Evolutionary conservation across 2,329 filamentous ascomycete genomes (phyloP), one percentile per base, ranked within the genome.

Genomic region (Chaetomiaceae sp.): DNA sequence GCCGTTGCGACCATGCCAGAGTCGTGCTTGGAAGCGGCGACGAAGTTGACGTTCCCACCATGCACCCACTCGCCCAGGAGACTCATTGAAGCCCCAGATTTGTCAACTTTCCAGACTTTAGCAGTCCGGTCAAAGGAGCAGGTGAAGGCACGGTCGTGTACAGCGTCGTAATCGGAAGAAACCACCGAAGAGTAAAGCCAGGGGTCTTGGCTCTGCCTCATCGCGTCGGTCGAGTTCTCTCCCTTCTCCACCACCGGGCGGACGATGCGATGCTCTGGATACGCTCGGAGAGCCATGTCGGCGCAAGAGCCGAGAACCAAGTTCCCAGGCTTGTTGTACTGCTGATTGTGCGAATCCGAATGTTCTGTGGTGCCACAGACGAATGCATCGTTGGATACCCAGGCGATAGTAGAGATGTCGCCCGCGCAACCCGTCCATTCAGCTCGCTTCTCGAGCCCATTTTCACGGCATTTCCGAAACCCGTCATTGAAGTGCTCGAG

Each of bases 151-250:
- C 73, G 62, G 2, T 68, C 63, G 22, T 67, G 67, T 0, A 53
- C 46, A 2, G 63, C 55, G 47, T 77, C 74, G 52, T 77, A 78
- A 42, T 80, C 76, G 0, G 78, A 80, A 5, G 76, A 76, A 0
- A 81, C 79, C 0, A 84, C 79, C 0, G 80, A 82, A 0, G 77
- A 75, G 54, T 81, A 84, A 0, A 83, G 64, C 79, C 79, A 84
- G 0, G 75, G 76, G 39, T 79, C 76, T 50, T 82, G 78, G 32
- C 72, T 78, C 50, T 71, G 68, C 2, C 73, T 67, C 78, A 82
- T 81, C 0, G 75, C 74, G 2, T 71, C 65, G 3, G 71, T 70
- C 0, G 77, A 68, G 53, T 81, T 83, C 15, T 78, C 75, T 0
- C 72, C 72, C 43, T 70, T 71, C 11, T 70, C 62, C 0, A 81